These are phyloP conservation scores for Elsinoe perseae DNA, from an alignment of 2,329 filamentous ascomycete species.

Conservation along the genomic window DNA sequence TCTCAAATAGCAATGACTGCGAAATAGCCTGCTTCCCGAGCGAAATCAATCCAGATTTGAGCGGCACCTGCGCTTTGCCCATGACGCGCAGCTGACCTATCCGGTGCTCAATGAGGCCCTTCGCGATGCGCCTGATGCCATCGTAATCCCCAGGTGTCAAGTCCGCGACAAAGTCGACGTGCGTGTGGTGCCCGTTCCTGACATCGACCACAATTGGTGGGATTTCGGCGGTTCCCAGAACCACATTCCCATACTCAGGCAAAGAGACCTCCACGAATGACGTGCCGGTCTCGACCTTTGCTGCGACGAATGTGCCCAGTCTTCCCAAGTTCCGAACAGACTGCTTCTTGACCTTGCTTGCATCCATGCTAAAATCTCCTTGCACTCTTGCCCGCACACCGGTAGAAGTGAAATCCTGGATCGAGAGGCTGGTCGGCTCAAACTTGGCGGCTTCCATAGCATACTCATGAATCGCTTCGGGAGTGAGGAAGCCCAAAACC, in stretches of 20 bases:
- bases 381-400: constrained; percentile 75
- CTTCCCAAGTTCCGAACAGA: constrained; percentile 67
- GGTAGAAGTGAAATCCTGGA: constrained; percentile 72
- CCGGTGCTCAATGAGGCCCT: constrained; percentile 79
- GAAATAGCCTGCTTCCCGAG: constrained; percentile 70
- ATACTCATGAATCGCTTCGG: constrained; percentile 75
- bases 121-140: constrained; percentile 69
- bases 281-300: constrained; percentile 63
- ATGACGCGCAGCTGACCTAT: constrained; percentile 63
- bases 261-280: constrained; percentile 70
- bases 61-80: constrained; percentile 62
- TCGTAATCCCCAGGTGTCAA: constrained; percentile 68
- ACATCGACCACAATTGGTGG: constrained; percentile 71
- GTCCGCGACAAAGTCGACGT: constrained; percentile 71
- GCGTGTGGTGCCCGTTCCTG: constrained; percentile 66
- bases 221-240: constrained; percentile 68
- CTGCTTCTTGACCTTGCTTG: constrained; percentile 61
- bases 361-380: constrained; percentile 74
- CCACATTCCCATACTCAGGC: constrained; percentile 69
- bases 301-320: constrained; percentile 71
- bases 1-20: constrained; percentile 70
- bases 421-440: constrained; percentile 72
- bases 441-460: constrained; percentile 75
- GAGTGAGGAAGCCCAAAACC: constrained; percentile 69
- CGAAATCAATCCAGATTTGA: constrained; percentile 72